Conservation (phyloP, 306 rosid genomes). For the Comarum palustre region DNA sequence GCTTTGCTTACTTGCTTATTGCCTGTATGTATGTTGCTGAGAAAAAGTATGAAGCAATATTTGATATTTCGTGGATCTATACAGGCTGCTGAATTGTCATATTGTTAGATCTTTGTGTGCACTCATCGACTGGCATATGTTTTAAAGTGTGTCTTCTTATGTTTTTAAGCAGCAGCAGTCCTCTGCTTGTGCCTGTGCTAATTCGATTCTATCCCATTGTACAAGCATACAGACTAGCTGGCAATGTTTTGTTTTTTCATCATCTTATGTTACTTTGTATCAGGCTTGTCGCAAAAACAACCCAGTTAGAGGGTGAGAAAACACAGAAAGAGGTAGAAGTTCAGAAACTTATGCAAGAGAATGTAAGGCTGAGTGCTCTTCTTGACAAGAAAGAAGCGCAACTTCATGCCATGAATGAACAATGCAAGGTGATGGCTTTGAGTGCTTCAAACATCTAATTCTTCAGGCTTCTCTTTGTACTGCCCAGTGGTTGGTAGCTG, state of each 20-base stretch:
- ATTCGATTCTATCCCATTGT: not conserved
- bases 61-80: not conserved
- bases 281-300: conserved; percentile 88
- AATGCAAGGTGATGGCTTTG: conserved; percentile 99
- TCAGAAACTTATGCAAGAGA: conserved; percentile 95
- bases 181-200: not conserved
- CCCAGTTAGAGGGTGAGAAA: conserved; percentile 95
- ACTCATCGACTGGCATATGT: not conserved
- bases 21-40: not conserved
- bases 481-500: conserved; percentile 15
- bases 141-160: not conserved
- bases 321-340: conserved; percentile 93
- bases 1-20: not conserved
- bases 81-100: not conserved
- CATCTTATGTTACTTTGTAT: conserved; percentile 24
- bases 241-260: conserved; percentile 15
- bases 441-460: conserved; percentile 69
- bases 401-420: conserved; percentile 90
- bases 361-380: conserved; percentile 79
- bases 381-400: conserved; percentile 99
- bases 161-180: not conserved
- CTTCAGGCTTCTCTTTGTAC: not conserved
- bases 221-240: not conserved
- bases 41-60: not conserved
- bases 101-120: not conserved